These are phyloP conservation scores for Saraca asoca DNA, from an alignment of 331 rosid genomes.

Conservation along the genomic window DNA sequence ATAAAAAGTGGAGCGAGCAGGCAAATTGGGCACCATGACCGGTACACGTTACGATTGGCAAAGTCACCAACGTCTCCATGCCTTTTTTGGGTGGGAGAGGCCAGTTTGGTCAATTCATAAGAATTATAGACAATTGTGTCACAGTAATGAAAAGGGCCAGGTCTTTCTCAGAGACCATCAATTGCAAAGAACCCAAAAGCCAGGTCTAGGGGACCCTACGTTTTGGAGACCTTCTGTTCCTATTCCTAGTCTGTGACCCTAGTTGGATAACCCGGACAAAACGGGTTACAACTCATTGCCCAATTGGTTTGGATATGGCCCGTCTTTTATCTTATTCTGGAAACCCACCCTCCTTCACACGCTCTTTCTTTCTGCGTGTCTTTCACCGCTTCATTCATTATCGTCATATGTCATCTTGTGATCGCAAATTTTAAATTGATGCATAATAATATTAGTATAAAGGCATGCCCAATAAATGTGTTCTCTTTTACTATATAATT, in stretches of 20 bases:
- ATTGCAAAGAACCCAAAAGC: conserved; percentile 37
- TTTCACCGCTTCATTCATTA: no score
- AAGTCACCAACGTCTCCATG: background rate
- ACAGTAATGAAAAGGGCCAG: conserved; percentile 30
- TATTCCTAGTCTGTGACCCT: background rate
- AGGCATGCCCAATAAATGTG: no score
- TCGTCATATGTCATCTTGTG: no score
- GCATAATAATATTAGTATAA: no score
- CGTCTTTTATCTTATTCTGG: conserved; percentile 31
- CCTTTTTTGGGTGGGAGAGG: conserved; percentile 36
- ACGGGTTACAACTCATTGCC: conserved; percentile 54
- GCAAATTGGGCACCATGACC: background rate
- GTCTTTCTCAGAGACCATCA: conserved; percentile 47
- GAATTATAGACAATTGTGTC: conserved; percentile 34
- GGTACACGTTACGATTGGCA: background rate
- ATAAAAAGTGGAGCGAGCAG: no score
- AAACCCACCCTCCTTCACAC: conserved; percentile 39
- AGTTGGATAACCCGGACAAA: conserved; percentile 54
- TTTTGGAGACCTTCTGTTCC: background rate
- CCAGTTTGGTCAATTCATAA: background rate
- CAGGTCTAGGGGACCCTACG: conserved; percentile 12
- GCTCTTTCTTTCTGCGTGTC: conserved; percentile 2
- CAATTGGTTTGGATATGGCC: conserved; percentile 34
- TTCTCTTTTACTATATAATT: no score
- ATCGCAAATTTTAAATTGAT: no score